Base-by-base conservation (phyloP, 2,329 filamentous ascomycete species). In the Didymella sp. region DNA sequence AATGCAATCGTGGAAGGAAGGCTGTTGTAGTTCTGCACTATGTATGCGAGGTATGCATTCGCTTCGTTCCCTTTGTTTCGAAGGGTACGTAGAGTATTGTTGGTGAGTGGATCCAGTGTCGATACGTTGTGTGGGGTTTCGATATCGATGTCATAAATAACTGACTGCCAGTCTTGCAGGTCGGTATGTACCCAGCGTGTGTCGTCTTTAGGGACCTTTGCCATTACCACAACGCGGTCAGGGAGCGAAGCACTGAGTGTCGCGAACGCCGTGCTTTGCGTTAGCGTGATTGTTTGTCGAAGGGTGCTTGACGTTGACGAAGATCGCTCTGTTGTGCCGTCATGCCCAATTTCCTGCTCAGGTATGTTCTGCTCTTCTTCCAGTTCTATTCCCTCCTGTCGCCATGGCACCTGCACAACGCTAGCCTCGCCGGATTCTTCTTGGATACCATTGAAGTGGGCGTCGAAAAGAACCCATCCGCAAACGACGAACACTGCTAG, bases 131-230 rank as follows among this genome's bases (percentile, higher is more conserved):
- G 59, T 7, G 58, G 59, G 48, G 46, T 63, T 53, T 58, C 59
- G 15, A 31, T 59, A 17, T 67, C 62, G 31, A 69, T 55, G 64
- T 53, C 70, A 70, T 40, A 75, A 69, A 63, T 81, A 78, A 78
- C 58, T 70, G 71, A 67, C 81, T 83, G 75, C 51, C 74, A 82
- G 51, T 62, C 63, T 52, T 45, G 50, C 27, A 66, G 47, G 22
- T 66, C 59, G 31, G 38, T 53, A 22, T 67, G 59, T 35, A 66
- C 61, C 64, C 65, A 69, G 25, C 33, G 35, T 43, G 63, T 66
- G 43, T 69, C 63, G 22, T 69, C 64, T 47, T 27, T 52, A 2
- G 60, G 56, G 40, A 60, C 38, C 33, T 56, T 58, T 49, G 65
- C 62, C 49, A 67, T 64, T 17, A 67, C 57, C 35, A 67, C 55